phyloP scores from a whole-genome alignment of 768 basidiomycete genomes.

The Agaricus sinodeliciosus region DNA sequence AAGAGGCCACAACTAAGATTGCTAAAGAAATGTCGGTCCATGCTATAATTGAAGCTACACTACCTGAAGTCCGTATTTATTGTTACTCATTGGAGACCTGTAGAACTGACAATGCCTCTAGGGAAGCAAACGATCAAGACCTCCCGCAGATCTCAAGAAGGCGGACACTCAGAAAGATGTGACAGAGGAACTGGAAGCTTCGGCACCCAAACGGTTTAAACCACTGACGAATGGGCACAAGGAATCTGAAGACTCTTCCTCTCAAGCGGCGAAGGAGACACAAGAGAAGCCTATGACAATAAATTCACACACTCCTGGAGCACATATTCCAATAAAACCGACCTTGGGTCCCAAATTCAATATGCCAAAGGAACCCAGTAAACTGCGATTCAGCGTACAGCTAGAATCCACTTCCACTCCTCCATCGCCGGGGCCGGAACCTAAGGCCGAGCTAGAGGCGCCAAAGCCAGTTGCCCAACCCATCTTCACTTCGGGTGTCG shows the following conservation, averaged over 20 bases:
- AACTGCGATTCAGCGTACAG: slow-evolving; percentile 66
- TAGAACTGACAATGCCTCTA: slow-evolving; percentile 18
- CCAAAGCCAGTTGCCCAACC: slow-evolving; percentile 12
- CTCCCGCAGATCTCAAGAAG: slow-evolving; percentile 51
- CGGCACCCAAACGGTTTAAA: slow-evolving; percentile 39
- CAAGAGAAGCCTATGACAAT: slow-evolving; percentile 10
- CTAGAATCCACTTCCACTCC: slow-evolving; percentile 35
- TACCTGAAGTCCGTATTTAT: slow-evolving; percentile 52
- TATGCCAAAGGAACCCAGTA: slow-evolving; percentile 70
- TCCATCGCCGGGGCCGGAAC: slow-evolving; percentile 21
- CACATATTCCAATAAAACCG: slow-evolving; percentile 6
- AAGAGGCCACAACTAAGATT: slow-evolving; percentile 22
- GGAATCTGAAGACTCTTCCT: slow-evolving; percentile 22
- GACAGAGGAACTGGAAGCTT: slow-evolving; percentile 27
- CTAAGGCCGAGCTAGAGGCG: slow-evolving; percentile 13
- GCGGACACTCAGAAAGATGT: not conserved
- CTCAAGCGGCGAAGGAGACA: slow-evolving; percentile 12
- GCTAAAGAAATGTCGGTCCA: slow-evolving; percentile 43
- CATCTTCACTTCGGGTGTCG: not conserved
- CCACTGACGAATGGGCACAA: slow-evolving; percentile 26
- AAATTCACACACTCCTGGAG: not conserved
- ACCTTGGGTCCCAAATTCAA: slow-evolving; percentile 28
- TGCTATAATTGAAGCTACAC: slow-evolving; percentile 69
- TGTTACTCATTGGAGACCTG: not conserved
- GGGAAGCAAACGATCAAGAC: slow-evolving; percentile 76